A percentile compares a stretch with the other conserved stretches of the same genome.
phyloP scores from a whole-genome alignment of 192 early-diverging fungal species.

The Dissophora ornata region DNA sequence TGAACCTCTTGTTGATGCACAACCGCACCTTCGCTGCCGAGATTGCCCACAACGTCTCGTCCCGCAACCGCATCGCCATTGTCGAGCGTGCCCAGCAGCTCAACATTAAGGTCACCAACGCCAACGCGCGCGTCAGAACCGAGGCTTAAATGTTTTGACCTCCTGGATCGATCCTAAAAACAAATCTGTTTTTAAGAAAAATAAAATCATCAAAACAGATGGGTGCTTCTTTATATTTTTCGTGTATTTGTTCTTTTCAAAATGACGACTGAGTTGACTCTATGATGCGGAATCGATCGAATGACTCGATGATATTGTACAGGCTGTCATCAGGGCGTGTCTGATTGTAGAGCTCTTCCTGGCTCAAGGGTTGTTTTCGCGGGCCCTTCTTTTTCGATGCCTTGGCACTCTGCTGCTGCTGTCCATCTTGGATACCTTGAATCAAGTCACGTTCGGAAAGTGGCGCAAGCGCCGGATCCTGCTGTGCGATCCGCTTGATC shows the following conservation, averaged over 20 bases:
- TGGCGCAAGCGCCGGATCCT: constrained; percentile 24
- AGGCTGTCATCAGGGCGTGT: constrained; percentile 40
- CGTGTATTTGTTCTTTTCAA: background rate
- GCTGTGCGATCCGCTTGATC: constrained; percentile 29
- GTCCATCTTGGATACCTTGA: constrained; percentile 32
- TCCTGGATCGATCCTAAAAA: background rate
- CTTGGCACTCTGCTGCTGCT: constrained; percentile 6
- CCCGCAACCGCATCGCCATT: constrained; percentile 93
- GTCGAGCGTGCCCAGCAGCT: constrained; percentile 95
- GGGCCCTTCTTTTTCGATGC: constrained; percentile 11
- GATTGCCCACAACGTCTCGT: constrained; percentile 97
- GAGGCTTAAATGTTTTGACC: constrained; percentile 70
- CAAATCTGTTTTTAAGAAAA: constrained; percentile 15
- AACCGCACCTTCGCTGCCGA: constrained; percentile 99
- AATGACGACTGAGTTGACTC: constrained; percentile 16
- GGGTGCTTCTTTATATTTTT: constrained; percentile 22
- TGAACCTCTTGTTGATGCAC: constrained; percentile 98
- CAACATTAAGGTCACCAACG: constrained; percentile 97
- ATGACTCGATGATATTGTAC: constrained; percentile 35
- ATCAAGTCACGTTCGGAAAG: constrained; percentile 33
- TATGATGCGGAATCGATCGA: constrained; percentile 47
- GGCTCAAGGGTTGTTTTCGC: constrained; percentile 8
- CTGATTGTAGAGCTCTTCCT: constrained; percentile 30
- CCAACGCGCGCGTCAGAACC: constrained; percentile 83
- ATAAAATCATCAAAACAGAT: constrained; percentile 23